Evolutionary conservation across 345 rosid genomes (phyloP).

Genomic region (Cardamine occulta): DNA sequence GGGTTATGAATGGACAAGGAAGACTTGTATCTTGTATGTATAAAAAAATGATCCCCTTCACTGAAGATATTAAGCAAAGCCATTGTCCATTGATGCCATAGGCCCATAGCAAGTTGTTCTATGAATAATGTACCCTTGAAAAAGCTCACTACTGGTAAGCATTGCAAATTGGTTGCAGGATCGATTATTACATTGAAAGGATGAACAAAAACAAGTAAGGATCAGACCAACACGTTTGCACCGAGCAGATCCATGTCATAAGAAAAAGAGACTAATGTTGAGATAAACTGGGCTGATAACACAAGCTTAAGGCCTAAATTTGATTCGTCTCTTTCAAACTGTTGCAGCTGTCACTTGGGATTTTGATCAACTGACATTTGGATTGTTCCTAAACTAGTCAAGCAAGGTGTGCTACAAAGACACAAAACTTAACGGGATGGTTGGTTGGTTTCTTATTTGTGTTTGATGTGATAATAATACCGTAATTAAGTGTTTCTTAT

Average conservation of each 20-base stretch:
- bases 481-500: neutral
- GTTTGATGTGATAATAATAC: neutral
- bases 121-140: conserved; percentile 62
- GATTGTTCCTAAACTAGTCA: neutral
- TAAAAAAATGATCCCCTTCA: conserved; percentile 64
- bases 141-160: conserved; percentile 95
- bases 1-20: neutral
- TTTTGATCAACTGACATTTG: neutral
- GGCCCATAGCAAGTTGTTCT: conserved; percentile 98
- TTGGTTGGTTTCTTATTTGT: neutral
- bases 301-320: conserved; percentile 15
- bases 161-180: conserved; percentile 88
- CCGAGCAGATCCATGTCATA: conserved; percentile 9
- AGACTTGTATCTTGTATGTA: neutral
- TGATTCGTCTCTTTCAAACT: conserved; percentile 4
- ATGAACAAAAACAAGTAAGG: conserved; percentile 12
- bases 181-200: conserved; percentile 75
- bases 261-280: conserved; percentile 61
- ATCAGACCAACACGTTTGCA: conserved; percentile 18
- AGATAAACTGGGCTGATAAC: conserved; percentile 44
- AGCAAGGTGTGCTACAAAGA: neutral
- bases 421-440: neutral
- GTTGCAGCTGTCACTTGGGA: neutral
- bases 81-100: conserved; percentile 96
- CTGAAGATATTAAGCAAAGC: conserved; percentile 79